phyloP scores from a whole-genome alignment of 176 grass and related monocot genomes.

The Juncus effusus region DNA sequence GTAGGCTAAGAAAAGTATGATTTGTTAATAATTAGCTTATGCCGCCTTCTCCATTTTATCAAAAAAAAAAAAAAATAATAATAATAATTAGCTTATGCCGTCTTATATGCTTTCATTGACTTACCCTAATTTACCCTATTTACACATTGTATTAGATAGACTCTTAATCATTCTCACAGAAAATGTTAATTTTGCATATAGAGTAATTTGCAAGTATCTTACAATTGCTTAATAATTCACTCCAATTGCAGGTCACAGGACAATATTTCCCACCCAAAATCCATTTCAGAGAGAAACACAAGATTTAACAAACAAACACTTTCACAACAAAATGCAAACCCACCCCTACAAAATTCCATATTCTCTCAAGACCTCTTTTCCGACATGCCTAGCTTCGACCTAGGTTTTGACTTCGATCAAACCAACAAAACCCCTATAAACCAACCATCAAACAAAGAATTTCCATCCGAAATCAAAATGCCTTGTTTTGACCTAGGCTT shows the following conservation, averaged over 20 bases:
- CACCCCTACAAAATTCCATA: constrained; percentile 1
- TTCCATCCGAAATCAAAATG: background rate
- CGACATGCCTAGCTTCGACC: constrained; percentile 17
- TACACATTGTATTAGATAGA: too few relatives aligned
- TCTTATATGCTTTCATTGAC: too few relatives aligned
- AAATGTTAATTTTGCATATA: background rate
- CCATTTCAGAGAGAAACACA: background rate
- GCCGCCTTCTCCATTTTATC: too few relatives aligned
- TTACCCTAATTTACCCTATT: too few relatives aligned
- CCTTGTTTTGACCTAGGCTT: constrained; percentile 44
- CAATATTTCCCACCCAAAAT: background rate
- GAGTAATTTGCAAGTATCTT: background rate
- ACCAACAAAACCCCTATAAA: constrained; percentile 1
- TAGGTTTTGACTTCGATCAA: constrained; percentile 2
- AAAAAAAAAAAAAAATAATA: too few relatives aligned
- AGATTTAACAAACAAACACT: background rate
- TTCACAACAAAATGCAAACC: background rate
- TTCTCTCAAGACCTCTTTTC: background rate
- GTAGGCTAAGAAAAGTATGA: too few relatives aligned
- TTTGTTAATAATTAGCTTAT: too few relatives aligned
- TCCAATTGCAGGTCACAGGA: constrained; percentile 21
- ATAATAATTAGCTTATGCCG: too few relatives aligned
- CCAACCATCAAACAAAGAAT: background rate
- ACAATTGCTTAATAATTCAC: background rate
- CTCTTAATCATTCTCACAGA: too few relatives aligned